Evolutionary conservation across 768 basidiomycete species (phyloP).

Genomic region (Tulasnella sp.): DNA sequence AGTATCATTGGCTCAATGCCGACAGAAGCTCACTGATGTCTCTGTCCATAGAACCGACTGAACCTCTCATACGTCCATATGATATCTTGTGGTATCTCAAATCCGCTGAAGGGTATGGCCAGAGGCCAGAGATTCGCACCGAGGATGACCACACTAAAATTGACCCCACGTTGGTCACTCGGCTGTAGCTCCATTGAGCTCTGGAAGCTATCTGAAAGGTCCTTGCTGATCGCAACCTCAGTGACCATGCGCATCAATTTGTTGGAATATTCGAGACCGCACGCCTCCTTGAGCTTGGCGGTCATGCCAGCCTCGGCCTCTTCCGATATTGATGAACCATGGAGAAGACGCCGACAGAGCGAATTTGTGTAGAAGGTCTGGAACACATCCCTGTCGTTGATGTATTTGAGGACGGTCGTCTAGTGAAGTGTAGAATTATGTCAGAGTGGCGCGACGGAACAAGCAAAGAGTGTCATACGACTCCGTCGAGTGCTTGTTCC

Average conservation of each 20-base stretch:
- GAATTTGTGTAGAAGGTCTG: constrained; percentile 95
- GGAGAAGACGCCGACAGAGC: constrained; percentile 84
- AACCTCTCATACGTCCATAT: constrained; percentile 82
- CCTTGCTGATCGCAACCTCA: constrained; percentile 95
- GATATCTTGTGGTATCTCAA: constrained; percentile 82
- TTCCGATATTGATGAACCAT: constrained; percentile 83
- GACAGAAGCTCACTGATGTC: constrained; percentile 46
- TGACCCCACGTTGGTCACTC: constrained; percentile 61
- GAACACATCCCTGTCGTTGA: constrained; percentile 98
- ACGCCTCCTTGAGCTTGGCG: constrained; percentile 90
- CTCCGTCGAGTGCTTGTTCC: constrained; percentile 80
- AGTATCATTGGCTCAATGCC: not conserved
- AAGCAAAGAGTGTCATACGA: constrained; percentile 38
- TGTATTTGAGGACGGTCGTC: constrained; percentile 98
- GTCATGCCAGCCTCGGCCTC: constrained; percentile 98
- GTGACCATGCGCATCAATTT: constrained; percentile 97
- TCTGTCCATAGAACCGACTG: constrained; percentile 83
- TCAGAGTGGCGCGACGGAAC: too few species aligned
- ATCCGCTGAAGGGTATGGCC: constrained; percentile 69
- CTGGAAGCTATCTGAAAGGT: constrained; percentile 90
- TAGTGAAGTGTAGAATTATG: constrained; percentile 28
- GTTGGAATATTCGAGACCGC: constrained; percentile 93
- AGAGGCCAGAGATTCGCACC: constrained; percentile 96
- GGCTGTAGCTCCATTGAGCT: constrained; percentile 74
- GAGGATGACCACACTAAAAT: constrained; percentile 85